Base-by-base conservation (phyloP, 2,329 filamentous ascomycete genomes). In the Colletotrichum tabaci region DNA sequence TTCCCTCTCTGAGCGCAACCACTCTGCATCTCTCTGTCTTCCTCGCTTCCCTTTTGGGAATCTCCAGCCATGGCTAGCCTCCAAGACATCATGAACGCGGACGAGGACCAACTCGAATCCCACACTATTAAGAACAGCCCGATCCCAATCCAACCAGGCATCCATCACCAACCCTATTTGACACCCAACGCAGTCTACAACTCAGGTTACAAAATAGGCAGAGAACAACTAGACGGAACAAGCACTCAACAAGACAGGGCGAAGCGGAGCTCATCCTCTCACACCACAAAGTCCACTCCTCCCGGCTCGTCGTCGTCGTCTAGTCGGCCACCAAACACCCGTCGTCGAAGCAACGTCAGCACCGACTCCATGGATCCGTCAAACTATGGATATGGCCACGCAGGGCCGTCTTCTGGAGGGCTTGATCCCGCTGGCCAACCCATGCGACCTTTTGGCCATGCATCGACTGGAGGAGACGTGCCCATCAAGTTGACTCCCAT, bases 61-160 rank as follows among this genome's bases (percentile, higher is more conserved):
- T 79, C 76, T 75, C 77, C 79, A 79, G 80, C 79, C 81, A 89
- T 89, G 87, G 83, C 86, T 75, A 87, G 85, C 77, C 83, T 89
- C 74, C 85, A 84, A 76, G 87, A 87, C 77, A 89, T 89, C 78
- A 88, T 89, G 85, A 87, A 89, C 79, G 81, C 83, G 76, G 85
- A 87, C 76, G 86, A 88, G 75, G 86, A 87, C 76, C 81, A 84
- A 73, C 78, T 78, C 71, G 81, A 83, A 74, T 77, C 83, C 68
- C 79, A 79, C 77, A 75, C 80, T 77, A 81, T 83, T 84, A 87
- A 85, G 84, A 87, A 80, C 81, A 80, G 82, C 77, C 80, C 79
- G 74, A 80, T 80, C 77, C 78, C 77, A 72, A 75, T 78, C 76
- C 78, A 77, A 71, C 76, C 77, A 74, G 77, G 76, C 78, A 78